Evolutionary conservation across 2,329 filamentous ascomycete genomes (phyloP).

Genomic region (Coniella vitis): DNA sequence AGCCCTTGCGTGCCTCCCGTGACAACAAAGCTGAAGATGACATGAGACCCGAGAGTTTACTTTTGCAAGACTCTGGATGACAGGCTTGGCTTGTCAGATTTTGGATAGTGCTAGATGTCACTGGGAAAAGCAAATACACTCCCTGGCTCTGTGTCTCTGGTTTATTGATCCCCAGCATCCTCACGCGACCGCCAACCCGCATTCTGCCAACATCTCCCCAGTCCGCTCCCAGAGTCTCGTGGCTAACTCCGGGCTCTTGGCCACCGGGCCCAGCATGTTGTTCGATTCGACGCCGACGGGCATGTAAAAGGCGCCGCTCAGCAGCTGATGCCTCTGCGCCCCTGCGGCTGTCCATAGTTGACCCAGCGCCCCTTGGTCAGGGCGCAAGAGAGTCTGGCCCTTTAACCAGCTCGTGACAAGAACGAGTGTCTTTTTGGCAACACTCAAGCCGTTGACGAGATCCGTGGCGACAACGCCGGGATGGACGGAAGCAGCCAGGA

Average conservation of each 20-base stretch:
- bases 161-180: too few relatives aligned
- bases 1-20: too few relatives aligned
- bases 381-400: slow-evolving; percentile 16
- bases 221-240: slow-evolving; percentile 30
- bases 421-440: slow-evolving; percentile 16
- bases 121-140: too few relatives aligned
- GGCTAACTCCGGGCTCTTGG: slow-evolving; percentile 24
- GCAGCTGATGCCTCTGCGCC: slow-evolving; percentile 21
- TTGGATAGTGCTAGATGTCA: too few relatives aligned
- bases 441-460: slow-evolving; percentile 18
- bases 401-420: slow-evolving; percentile 14
- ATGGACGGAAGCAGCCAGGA: slow-evolving; percentile 21
- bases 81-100: too few relatives aligned
- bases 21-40: too few relatives aligned
- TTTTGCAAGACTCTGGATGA: too few relatives aligned
- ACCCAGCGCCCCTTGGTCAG: slow-evolving; percentile 31
- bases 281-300: slow-evolving; percentile 27
- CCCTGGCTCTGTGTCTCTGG: too few relatives aligned
- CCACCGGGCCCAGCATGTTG: slow-evolving; percentile 20
- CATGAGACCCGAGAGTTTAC: too few relatives aligned
- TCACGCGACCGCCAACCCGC: too few relatives aligned
- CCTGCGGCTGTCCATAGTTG: slow-evolving; percentile 34
- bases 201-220: slow-evolving; percentile 24
- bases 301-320: slow-evolving; percentile 30
- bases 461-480: slow-evolving; percentile 24